Evolutionary conservation across 2,329 filamentous ascomycete genomes (phyloP).

Genomic region (Talaromyces albobiverticillius): DNA sequence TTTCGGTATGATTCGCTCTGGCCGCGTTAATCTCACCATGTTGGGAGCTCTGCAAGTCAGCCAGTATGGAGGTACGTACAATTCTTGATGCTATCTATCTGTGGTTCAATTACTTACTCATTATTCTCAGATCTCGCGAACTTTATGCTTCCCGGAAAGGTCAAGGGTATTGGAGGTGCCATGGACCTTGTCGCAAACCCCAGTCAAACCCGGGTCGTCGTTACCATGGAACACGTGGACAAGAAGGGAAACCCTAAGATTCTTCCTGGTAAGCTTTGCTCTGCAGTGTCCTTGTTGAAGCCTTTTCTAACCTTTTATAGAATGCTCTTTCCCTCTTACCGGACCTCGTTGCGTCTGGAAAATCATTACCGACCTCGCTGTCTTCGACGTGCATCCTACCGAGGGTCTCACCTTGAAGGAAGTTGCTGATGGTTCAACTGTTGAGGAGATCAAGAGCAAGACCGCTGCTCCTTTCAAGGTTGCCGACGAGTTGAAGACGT

Average conservation of each 20-base stretch:
- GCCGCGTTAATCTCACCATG: conserved; percentile 80
- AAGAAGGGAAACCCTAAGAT: conserved; percentile 69
- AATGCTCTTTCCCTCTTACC: conserved; percentile 64
- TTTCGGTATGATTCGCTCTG: conserved; percentile 83
- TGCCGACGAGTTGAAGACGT: conserved; percentile 55
- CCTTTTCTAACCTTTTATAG: conserved; percentile 31
- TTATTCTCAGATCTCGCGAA: conserved; percentile 66
- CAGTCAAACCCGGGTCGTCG: conserved; percentile 66
- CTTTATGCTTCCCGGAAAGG: conserved; percentile 86
- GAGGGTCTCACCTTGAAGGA: conserved; percentile 59
- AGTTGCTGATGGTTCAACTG: conserved; percentile 65
- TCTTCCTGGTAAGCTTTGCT: conserved; percentile 33
- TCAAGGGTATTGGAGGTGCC: conserved; percentile 74
- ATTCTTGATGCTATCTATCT: neutral
- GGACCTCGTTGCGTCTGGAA: conserved; percentile 65
- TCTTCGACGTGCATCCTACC: conserved; percentile 70
- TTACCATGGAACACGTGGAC: conserved; percentile 68
- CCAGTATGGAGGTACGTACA: conserved; percentile 55
- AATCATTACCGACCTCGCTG: conserved; percentile 70
- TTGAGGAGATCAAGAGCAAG: conserved; percentile 68
- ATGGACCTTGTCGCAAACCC: conserved; percentile 69
- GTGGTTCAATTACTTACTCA: neutral
- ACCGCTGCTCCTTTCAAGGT: conserved; percentile 68
- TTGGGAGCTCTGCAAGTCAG: conserved; percentile 79
- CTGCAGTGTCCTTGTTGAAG: neutral